A percentile compares a stretch with the other conserved stretches of the same genome.
Conservation (phyloP, 352 stramenopile genomes). For the Phytopythium oedochilum region DNA sequence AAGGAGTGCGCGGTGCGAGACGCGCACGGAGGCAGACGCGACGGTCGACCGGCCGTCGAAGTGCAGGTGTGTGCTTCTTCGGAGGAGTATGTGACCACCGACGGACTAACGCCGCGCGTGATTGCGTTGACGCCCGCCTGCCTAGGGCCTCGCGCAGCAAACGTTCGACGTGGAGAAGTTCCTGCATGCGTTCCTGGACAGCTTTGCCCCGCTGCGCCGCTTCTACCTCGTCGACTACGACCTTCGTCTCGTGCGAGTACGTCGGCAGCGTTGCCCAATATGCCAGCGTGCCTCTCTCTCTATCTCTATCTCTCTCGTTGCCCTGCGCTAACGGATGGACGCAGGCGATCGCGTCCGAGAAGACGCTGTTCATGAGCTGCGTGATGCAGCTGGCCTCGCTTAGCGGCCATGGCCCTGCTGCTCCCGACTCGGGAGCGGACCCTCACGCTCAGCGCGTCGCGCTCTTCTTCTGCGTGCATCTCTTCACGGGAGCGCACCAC, state of each 20-base stretch:
- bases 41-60: background rate
- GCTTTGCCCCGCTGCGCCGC: constrained; percentile 28
- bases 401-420: background rate
- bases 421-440: background rate
- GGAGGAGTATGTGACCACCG: too few relatives aligned
- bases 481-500: constrained; percentile 33
- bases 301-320: background rate
- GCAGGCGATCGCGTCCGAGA: constrained; percentile 23
- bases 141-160: constrained; percentile 36
- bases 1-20: background rate
- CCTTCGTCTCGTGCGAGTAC: constrained; percentile 42
- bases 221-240: constrained; percentile 64
- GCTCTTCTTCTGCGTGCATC: constrained; percentile 40
- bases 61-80: too few relatives aligned
- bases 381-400: constrained; percentile 29
- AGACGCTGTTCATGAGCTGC: constrained; percentile 41
- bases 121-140: too few relatives aligned
- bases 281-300: background rate
- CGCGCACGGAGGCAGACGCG: background rate
- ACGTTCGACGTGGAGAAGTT: constrained; percentile 59
- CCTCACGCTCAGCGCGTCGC: constrained; percentile 18
- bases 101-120: too few relatives aligned
- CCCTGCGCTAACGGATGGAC: background rate
- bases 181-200: constrained; percentile 37
- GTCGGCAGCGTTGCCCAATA: background rate